Evolutionary conservation across 169 alveolate genomes (phyloP), one percentile per base, ranked within the genome.

Genomic region (Plasmodium vivax): DNA sequence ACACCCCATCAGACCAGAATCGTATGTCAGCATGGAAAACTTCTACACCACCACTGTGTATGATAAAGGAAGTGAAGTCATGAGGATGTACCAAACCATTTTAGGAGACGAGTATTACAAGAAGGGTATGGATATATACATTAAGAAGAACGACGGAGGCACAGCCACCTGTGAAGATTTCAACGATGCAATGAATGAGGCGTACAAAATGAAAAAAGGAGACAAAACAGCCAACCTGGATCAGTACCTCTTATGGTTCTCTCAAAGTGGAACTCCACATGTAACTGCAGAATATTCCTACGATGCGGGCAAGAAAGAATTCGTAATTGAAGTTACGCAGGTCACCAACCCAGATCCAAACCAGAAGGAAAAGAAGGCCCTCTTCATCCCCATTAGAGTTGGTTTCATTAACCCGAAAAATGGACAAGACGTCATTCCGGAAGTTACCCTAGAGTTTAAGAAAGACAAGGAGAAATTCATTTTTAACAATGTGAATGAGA

Each of bases 111-210:
- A 96, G 9, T 99, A 99, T 41, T 98, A 98, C 97, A 93, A 98
- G 9, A 97, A 96, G 92, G 99, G 99, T 27, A 97, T 98, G 98
- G 98, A 96, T 80, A 88, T 97, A 72, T 98, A 98, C 93, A 97
- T 98, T 94, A 94, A 97, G 92, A 97, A 98, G 51, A 98, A 97
- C 91, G 99, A 98, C 95, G 97, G 98, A 14, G 95, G 96, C 80
- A 99, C 99, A 10, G 99, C 97, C 47, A 98, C 99, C 19, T 98
- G 99, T 88, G 99, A 98, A 92, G 99, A 98, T 96, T 98, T 98
- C 94, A 95, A 98, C 32, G 93, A 77, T 10, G 99, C 99, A 41
- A 98, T 98, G 99, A 98, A 97, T 23, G 97, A 95, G 45, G 99
- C 98, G 27, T 94, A 93, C 74, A 94, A 95, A 74, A 32, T 85